Evolutionary conservation across 139 green algal species (phyloP).

Genomic region (Bryopsis sp.): DNA sequence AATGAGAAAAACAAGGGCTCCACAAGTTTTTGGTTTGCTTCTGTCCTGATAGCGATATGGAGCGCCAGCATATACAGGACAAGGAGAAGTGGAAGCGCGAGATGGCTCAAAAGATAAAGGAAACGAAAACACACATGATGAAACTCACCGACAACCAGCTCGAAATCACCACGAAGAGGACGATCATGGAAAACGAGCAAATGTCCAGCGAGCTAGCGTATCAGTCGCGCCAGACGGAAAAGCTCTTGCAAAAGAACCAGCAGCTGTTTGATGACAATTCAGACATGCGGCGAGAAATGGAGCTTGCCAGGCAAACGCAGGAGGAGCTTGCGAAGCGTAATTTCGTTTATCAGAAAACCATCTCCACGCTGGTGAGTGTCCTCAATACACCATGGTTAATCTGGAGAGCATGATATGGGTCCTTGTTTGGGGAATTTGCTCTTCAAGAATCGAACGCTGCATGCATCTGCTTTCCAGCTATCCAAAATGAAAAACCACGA

Average conservation of each 20-base stretch:
- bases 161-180: conserved; percentile 71
- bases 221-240: conserved; percentile 47
- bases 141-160: conserved; percentile 71
- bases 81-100: conserved; percentile 69
- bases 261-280: conserved; percentile 35
- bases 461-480: not conserved
- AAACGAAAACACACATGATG: conserved; percentile 62
- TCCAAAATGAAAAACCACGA: not conserved
- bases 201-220: conserved; percentile 63
- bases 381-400: not conserved
- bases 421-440: not conserved
- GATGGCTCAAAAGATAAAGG: conserved; percentile 51
- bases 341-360: conserved; percentile 48
- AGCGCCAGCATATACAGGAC: conserved; percentile 71
- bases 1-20: not conserved
- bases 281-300: conserved; percentile 45
- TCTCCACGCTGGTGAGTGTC: conserved; percentile 41
- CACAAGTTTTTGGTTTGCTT: not conserved
- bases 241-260: conserved; percentile 46
- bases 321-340: conserved; percentile 51
- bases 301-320: conserved; percentile 53
- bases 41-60: conserved; percentile 47
- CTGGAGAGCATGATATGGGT: not conserved
- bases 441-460: not conserved
- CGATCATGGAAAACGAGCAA: conserved; percentile 76